Conservation (phyloP, 345 rosid species). For the Ceriops zippeliana region DNA sequence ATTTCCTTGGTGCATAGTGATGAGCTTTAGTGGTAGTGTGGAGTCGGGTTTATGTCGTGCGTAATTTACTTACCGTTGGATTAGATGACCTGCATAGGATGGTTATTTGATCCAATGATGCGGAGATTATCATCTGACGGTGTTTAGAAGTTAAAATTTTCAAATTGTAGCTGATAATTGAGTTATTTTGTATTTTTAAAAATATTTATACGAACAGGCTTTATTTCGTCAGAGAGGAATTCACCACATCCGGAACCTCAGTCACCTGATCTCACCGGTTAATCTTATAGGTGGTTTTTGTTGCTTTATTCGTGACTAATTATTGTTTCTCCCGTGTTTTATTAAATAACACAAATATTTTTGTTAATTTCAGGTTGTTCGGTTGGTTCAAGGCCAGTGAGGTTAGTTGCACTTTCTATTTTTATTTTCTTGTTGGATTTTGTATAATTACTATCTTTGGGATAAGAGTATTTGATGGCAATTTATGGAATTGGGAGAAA, state of each 20-base stretch:
- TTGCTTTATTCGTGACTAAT: too few relatives aligned
- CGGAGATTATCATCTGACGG: too few relatives aligned
- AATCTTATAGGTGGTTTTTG: not conserved
- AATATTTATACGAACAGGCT: not conserved
- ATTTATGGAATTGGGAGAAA: not conserved
- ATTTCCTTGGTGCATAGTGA: too few relatives aligned
- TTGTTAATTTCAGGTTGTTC: conserved; percentile 37
- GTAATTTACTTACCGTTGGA: too few relatives aligned
- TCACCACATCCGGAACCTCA: not conserved
- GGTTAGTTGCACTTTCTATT: conserved; percentile 33
- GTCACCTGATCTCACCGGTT: not conserved
- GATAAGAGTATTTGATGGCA: not conserved
- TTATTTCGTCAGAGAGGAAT: not conserved
- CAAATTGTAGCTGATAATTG: too few relatives aligned
- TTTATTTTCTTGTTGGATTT: conserved; percentile 1
- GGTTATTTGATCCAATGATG: too few relatives aligned
- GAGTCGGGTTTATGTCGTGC: too few relatives aligned
- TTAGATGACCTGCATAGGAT: too few relatives aligned
- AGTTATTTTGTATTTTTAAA: too few relatives aligned
- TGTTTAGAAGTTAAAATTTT: too few relatives aligned
- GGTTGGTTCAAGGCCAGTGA: conserved; percentile 30
- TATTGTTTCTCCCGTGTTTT: not conserved
- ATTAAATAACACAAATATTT: not conserved
- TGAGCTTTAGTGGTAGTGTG: too few relatives aligned
- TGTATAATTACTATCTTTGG: not conserved